A percentile compares a stretch with the other conserved stretches of the same genome.
phyloP scores from a whole-genome alignment of 148 eudicot species.

The Rhododendron simsii region DNA sequence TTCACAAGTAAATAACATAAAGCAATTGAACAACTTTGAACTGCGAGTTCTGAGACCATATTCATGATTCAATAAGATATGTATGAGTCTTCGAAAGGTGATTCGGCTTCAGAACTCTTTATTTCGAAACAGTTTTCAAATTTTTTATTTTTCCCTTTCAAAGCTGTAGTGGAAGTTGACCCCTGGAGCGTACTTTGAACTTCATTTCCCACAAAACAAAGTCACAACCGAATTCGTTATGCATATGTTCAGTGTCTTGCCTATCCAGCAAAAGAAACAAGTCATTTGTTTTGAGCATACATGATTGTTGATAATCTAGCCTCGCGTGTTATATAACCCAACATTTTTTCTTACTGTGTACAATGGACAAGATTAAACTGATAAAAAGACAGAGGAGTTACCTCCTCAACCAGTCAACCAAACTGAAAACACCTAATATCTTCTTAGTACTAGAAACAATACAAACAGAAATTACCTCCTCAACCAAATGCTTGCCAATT shows the following conservation, averaged over 20 bases:
- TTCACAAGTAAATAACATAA: not conserved
- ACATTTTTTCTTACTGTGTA: not conserved
- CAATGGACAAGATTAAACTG: not conserved
- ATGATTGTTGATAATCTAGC: not conserved
- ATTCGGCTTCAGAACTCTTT: not conserved
- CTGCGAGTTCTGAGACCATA: not conserved
- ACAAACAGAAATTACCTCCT: slow-evolving; percentile 44
- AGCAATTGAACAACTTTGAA: not conserved
- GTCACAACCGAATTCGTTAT: not conserved
- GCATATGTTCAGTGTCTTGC: not conserved
- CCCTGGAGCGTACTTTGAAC: not conserved
- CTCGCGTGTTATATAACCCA: not conserved
- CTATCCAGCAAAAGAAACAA: not conserved
- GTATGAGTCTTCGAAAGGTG: not conserved
- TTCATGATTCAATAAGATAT: not conserved
- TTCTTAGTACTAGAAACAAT: not conserved
- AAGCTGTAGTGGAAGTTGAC: not conserved
- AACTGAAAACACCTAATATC: not conserved
- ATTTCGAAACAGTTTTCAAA: not conserved
- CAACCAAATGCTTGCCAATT: slow-evolving; percentile 31
- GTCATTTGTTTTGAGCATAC: not conserved
- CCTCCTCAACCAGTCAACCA: not conserved
- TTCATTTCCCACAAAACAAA: not conserved
- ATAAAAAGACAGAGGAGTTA: not conserved
- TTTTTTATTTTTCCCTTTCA: not conserved